Conservation (phyloP, 2,329 filamentous ascomycete species). For the Colletotrichum eremochloae region DNA sequence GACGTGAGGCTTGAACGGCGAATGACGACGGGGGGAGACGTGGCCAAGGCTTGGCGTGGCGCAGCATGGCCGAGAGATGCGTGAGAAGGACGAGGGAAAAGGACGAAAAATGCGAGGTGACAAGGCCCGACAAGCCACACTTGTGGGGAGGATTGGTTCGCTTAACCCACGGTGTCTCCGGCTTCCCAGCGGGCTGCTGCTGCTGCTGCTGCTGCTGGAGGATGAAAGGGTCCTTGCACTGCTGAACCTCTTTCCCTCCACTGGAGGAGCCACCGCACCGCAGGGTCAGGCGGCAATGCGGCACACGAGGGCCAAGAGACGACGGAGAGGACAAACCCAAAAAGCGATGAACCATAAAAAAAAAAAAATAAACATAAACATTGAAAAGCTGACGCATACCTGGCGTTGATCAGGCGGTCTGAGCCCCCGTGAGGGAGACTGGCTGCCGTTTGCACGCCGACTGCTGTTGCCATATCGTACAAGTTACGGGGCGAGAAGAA, state of each 20-base stretch:
- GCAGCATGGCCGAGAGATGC: not conserved
- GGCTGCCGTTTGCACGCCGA: conserved; percentile 17
- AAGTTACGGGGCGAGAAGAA: not conserved
- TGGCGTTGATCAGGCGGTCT: conserved; percentile 7
- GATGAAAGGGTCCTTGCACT: not conserved
- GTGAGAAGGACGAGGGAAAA: not conserved
- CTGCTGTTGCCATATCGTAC: conserved; percentile 38
- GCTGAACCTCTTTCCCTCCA: not conserved
- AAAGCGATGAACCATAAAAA: not conserved
- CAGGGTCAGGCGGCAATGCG: not conserved
- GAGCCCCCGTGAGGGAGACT: not conserved
- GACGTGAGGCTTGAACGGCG: conserved; percentile 26
- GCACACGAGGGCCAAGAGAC: not conserved
- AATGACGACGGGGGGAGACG: conserved; percentile 24
- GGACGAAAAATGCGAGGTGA: conserved; percentile 16
- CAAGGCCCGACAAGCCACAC: conserved; percentile 34
- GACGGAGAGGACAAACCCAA: not conserved
- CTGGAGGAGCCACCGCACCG: not conserved
- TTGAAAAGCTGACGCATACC: not conserved
- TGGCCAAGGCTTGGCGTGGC: conserved; percentile 32
- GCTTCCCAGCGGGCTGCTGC: conserved; percentile 3
- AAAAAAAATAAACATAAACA: not conserved
- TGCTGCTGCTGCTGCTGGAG: not conserved
- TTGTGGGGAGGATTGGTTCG: conserved; percentile 4
- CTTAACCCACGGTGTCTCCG: conserved; percentile 9